Base-by-base conservation (phyloP, 2,329 filamentous ascomycete genomes). In the Cercospora nicotianae region DNA sequence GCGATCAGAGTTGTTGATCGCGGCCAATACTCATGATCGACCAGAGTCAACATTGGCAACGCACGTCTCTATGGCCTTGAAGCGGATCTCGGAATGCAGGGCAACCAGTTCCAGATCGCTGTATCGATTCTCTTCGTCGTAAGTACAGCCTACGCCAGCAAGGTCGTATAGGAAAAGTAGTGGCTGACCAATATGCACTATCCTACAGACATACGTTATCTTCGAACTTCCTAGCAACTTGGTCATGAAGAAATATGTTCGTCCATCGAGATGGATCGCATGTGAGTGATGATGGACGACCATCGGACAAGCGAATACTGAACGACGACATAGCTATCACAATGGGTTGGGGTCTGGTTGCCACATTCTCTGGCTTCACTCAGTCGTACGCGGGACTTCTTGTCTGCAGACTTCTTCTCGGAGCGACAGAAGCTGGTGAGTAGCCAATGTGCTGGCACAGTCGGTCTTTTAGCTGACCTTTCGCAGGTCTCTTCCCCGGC, bases 321-420 rank as follows among this genome's bases (percentile, higher is more conserved):
- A 61, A 80, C 91, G 68, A 16, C 82, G 88, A 7, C 85, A 88
- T 16, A 63, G 42, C 48, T 74, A 90, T 92, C 74, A 86, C 87
- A 39, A 76, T 83, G n/a, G 63, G 60, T 26, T 69, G 67, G 63
- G 67, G 66, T 20, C 36, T 69, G 26, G 62, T 69, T 12, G 67
- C 67, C 18, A 69, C 65, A 3, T 69, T 64, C 20, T 53, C 61
- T n/a, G 67, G 64, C 16, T 67, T 64, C 16, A 60, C 60, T 3
- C 64, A 69, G 36, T 62, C 59, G 16, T 69, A 65, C 18, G 62
- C 64, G 3, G 64, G 67, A 12, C 67, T 69, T 16, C 51, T 66
- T 42, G 53, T 64, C 13, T 59, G 51, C 53, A 53, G 70, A 60
- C 63, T 70, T 6, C 67, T 72, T 58, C 64, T 71, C 13, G 70